phyloP scores from a whole-genome alignment of 371 early-diverging fungal genomes.

The Mucor mucedo region DNA sequence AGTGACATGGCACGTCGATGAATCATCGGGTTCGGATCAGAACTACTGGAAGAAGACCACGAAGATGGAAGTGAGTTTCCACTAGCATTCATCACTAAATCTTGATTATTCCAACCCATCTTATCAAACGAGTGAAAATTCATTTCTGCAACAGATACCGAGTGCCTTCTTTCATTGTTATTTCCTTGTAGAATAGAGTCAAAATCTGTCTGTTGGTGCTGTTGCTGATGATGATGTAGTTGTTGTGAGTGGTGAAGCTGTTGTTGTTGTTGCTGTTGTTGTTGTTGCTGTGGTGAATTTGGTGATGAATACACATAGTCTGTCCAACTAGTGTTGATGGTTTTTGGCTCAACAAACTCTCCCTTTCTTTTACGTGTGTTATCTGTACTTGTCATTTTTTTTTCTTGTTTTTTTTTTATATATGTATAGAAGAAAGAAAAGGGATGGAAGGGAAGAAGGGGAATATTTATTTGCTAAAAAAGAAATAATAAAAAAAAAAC shows the following conservation, averaged over 20 bases:
- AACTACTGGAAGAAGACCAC: conserved; percentile 25
- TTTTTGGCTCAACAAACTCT: conserved; percentile 12
- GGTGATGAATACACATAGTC: conserved; percentile 39
- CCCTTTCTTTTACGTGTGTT: conserved; percentile 30
- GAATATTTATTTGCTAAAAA: not conserved
- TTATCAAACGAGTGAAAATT: conserved; percentile 27
- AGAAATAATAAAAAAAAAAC: not conserved
- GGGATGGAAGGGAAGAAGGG: conserved; percentile 16
- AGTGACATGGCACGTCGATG: conserved; percentile 45
- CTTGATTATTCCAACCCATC: conserved; percentile 26
- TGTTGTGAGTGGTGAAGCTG: no score
- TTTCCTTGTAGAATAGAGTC: conserved; percentile 1
- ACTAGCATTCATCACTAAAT: conserved; percentile 7
- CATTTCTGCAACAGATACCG: conserved; percentile 29
- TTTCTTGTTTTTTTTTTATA: not conserved
- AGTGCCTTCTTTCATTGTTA: conserved; percentile 26
- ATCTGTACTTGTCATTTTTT: conserved; percentile 36
- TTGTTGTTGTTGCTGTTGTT: conserved; percentile 6
- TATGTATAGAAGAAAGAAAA: not conserved
- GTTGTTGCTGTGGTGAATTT: conserved; percentile 27
- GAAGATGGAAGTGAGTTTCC: conserved; percentile 33
- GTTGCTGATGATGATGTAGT: not conserved
- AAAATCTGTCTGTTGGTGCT: conserved; percentile 9
- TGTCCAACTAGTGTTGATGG: conserved; percentile 23
- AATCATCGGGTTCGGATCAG: conserved; percentile 1